A percentile compares a stretch with the other conserved stretches of the same genome.
Evolutionary conservation across 208 protist genomes (phyloP).

Genomic region (Leishmania major): DNA sequence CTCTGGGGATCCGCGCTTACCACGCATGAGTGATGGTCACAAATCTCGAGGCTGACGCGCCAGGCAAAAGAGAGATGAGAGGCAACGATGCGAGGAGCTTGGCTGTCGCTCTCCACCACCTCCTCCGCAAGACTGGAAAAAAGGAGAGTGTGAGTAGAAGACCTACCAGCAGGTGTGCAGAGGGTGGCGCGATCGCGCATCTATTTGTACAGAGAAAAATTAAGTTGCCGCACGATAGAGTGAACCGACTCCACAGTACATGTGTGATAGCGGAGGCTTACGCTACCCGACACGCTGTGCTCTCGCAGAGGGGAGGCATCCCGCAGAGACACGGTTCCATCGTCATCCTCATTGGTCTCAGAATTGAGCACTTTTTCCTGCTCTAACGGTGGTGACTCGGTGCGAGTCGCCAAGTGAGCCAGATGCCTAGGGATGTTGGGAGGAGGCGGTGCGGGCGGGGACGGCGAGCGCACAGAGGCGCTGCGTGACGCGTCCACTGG

Average conservation of each 20-base stretch:
- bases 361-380: not conserved
- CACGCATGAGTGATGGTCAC: not conserved
- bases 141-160: not conserved
- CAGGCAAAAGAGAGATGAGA: not conserved
- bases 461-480: conserved; percentile 2
- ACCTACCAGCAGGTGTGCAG: not conserved
- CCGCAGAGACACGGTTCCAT: conserved; percentile 14
- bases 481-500: not conserved
- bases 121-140: not conserved
- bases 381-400: not conserved
- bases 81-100: not conserved
- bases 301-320: conserved; percentile 36
- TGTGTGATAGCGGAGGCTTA: conserved; percentile 21
- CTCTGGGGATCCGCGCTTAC: not conserved
- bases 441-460: not conserved
- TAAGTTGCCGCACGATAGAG: conserved; percentile 22
- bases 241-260: conserved; percentile 25
- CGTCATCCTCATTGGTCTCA: not conserved
- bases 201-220: conserved; percentile 34
- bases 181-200: not conserved
- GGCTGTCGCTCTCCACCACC: not conserved
- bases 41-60: not conserved
- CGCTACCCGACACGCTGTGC: conserved; percentile 16
- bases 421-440: not conserved
- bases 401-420: not conserved